Percentiles rank a stretch among this genome's conserved stretches.
These are phyloP conservation scores for Hypsizygus marmoreus DNA, from an alignment of 768 basidiomycete genomes.

Conservation along the genomic window DNA sequence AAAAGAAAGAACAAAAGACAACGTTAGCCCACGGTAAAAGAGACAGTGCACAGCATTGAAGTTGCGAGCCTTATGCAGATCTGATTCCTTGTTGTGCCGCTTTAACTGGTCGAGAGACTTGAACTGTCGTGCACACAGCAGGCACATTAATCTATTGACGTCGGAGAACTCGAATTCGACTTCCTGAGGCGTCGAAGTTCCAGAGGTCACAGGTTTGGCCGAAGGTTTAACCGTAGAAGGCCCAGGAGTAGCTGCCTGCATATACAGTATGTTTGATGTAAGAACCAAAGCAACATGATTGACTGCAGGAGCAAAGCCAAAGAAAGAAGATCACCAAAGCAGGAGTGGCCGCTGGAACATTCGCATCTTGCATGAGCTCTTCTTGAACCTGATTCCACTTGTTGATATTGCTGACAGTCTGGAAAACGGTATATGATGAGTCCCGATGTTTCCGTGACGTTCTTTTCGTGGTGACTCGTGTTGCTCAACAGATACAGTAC, in stretches of 20 bases:
- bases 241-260: constrained; percentile 27
- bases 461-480: constrained; percentile 4
- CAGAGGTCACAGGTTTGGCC: constrained; percentile 9
- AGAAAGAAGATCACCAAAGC: constrained; percentile 37
- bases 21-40: constrained; percentile 31
- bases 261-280: constrained; percentile 23
- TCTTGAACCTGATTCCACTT: constrained; percentile 98
- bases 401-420: constrained; percentile 89
- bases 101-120: constrained; percentile 83
- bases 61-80: constrained; percentile 86
- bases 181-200: constrained; percentile 43
- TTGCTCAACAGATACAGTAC: constrained; percentile 35
- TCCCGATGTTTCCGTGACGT: constrained; percentile 2
- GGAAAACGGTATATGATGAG: constrained; percentile 15
- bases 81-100: constrained; percentile 92
- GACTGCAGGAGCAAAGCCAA: constrained; percentile 23
- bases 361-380: constrained; percentile 63
- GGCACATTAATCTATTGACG: constrained; percentile 68
- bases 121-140: constrained; percentile 93
- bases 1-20: constrained; percentile 23
- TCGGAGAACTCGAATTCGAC: constrained; percentile 85
- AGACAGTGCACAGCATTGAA: constrained; percentile 37
- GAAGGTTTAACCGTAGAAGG: constrained; percentile 18
- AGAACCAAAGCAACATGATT: constrained; percentile 25
- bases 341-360: constrained; percentile 21